Base-by-base conservation (phyloP, 1,139 yeast species). In the Saccharomyces hybrid region DNA sequence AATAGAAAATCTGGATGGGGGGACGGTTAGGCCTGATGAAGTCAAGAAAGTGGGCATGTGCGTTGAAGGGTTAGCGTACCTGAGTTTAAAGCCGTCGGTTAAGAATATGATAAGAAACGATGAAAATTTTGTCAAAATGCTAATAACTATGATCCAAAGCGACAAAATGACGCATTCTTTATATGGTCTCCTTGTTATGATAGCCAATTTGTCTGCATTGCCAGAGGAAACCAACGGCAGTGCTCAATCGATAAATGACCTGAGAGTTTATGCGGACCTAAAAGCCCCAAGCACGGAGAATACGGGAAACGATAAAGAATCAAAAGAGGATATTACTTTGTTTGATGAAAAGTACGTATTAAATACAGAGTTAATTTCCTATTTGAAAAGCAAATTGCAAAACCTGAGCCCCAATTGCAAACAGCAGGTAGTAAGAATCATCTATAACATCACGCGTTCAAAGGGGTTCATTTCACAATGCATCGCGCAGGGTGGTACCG, bases 31-130 rank as follows among this genome's bases (percentile, higher is more conserved):
- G n/a, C 51, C 50, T 9, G 47, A 53, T 7, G 55, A 51, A 2
- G 50, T 54, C 7, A 47, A 54, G n/a, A 62, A 60, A n/a, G 59
- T 16, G 4, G 42, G n/a, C 1, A 59, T 28, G 38, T 64, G 13
- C 54, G 55, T 68, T n/a, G 72, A 69, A 57, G 70, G 70, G 14
- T 55, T 69, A 41, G 70, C 70, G 0, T 69, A 68, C 50, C 52
- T 69, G 34, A 66, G 64, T 44, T 53, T 69, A 49, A 68, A 65
- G 50, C 50, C 61, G 5, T 57, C 66, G 9, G 65, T 66, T 1
- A 65, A 66, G 50, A 52, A 54, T 5, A 44, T 48, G 16, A 48
- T 69, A 8, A 59, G 71, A 44, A 52, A 56, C 11, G 54, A 63
- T 49, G 54, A 51, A 3, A 52, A 52, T 8, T 61, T 65, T 48